Evolutionary conservation across 2,329 filamentous ascomycete species (phyloP).

Genomic region (Pseudogymnoascus sp.): DNA sequence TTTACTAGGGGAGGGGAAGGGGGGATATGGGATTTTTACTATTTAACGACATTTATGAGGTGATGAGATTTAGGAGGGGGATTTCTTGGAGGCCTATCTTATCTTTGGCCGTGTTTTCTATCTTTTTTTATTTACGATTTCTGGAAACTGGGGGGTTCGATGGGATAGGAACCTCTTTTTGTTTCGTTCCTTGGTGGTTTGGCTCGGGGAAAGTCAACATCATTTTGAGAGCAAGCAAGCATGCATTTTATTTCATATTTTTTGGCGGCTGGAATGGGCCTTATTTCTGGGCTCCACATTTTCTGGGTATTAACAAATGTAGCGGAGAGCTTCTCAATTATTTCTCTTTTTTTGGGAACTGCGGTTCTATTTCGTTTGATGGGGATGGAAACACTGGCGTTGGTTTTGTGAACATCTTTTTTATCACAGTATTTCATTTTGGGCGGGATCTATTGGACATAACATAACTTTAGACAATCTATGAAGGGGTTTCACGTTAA

Average conservation of each 20-base stretch:
- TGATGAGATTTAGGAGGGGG: neutral
- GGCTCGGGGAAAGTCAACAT: neutral
- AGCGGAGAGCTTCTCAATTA: neutral
- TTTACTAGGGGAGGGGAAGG: neutral
- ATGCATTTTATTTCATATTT: neutral
- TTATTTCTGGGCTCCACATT: neutral
- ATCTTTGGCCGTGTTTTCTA: neutral
- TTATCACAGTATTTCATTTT: neutral
- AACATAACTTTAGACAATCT: constrained; percentile 1
- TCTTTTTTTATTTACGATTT: neutral
- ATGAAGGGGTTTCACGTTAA: neutral
- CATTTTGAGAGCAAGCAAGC: neutral
- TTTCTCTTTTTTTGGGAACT: neutral
- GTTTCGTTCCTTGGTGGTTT: neutral
- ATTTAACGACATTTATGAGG: constrained; percentile 6
- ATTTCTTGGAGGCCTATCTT: neutral
- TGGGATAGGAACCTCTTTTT: neutral
- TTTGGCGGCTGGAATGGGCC: neutral
- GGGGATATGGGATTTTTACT: neutral
- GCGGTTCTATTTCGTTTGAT: neutral
- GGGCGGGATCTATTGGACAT: neutral
- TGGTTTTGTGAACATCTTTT: neutral
- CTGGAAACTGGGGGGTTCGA: neutral
- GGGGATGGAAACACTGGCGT: neutral
- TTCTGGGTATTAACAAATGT: neutral